Conservation (phyloP, 2,329 filamentous ascomycete species). For the Ceratocystis albifundus region DNA sequence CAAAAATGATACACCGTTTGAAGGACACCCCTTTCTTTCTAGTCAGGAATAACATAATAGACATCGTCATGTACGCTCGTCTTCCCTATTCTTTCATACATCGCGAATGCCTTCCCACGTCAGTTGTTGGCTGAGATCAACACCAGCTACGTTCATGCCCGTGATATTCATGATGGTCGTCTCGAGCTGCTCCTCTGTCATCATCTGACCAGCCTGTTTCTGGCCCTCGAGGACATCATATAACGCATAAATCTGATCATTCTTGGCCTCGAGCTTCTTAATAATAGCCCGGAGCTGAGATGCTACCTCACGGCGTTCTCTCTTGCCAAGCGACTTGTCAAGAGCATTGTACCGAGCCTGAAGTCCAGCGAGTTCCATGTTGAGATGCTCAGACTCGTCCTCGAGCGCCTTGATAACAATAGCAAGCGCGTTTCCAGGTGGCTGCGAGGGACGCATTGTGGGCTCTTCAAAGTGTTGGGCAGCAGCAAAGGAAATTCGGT, state of each 20-base stretch:
- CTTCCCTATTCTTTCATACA: conserved; percentile 11
- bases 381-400: conserved; percentile 68
- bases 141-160: conserved; percentile 33
- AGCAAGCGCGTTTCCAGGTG: conserved; percentile 61
- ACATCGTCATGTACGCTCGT: not conserved
- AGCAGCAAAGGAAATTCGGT: conserved; percentile 32
- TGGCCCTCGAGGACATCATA: conserved; percentile 78
- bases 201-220: conserved; percentile 51
- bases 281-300: conserved; percentile 51
- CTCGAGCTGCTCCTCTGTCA: conserved; percentile 52
- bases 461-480: conserved; percentile 34
- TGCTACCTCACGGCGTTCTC: conserved; percentile 50
- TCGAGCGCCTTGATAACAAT: conserved; percentile 72
- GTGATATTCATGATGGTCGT: conserved; percentile 49
- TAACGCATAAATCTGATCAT: conserved; percentile 68
- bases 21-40: conserved; percentile 7
- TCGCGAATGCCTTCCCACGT: conserved; percentile 35
- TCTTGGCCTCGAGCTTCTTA: conserved; percentile 57
- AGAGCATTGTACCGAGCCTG: conserved; percentile 53
- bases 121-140: conserved; percentile 34
- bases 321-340: conserved; percentile 54
- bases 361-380: conserved; percentile 52
- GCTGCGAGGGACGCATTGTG: conserved; percentile 55
- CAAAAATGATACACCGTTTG: conserved; percentile 14
- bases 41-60: not conserved